Conservation (phyloP, 331 rosid species). For the Cydonia oblonga region DNA sequence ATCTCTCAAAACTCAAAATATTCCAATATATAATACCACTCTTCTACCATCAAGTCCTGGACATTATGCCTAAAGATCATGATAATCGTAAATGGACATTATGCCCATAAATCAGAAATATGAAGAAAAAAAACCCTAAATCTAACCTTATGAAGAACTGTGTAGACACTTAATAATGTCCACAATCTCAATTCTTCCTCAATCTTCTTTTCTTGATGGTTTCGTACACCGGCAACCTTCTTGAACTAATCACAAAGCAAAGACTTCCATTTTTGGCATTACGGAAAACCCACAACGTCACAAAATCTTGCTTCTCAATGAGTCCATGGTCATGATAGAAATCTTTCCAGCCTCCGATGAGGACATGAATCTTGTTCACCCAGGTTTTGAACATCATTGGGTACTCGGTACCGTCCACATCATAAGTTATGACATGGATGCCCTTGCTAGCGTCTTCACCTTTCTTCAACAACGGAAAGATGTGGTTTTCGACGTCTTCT, state of each 20-base stretch:
- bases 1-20: too few relatives aligned
- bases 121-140: neutral
- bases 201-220: neutral
- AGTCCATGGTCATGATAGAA: neutral
- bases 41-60: neutral
- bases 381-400: neutral
- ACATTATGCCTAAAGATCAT: neutral
- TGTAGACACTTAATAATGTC: neutral
- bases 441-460: neutral
- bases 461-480: neutral
- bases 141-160: neutral
- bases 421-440: neutral
- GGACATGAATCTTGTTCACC: neutral
- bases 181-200: neutral
- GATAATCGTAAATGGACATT: neutral
- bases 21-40: too few relatives aligned
- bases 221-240: neutral
- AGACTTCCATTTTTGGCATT: neutral
- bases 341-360: neutral
- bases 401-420: neutral
- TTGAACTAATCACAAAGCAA: neutral
- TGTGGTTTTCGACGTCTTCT: neutral
- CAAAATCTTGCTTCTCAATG: neutral
- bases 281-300: neutral
- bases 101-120: neutral